Conservation (phyloP, 176 grass and related monocot genomes). For the Thinopyrum elongatum region DNA sequence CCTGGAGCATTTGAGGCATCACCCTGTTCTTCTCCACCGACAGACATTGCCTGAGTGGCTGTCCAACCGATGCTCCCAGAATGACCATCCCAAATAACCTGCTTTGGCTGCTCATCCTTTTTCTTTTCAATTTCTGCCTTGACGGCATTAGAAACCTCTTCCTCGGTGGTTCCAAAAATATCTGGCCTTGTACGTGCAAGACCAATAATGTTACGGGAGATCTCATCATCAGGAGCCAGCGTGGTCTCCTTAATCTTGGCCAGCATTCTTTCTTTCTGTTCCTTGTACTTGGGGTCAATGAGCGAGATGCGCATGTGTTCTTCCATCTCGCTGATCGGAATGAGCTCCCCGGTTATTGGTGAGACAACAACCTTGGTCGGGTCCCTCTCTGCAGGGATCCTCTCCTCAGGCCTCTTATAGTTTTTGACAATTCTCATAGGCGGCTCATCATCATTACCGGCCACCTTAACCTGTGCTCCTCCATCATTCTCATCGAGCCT, state of each 20-base stretch:
- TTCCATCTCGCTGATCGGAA: slow-evolving; percentile 96
- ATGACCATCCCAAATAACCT: slow-evolving; percentile 98
- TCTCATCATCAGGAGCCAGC: slow-evolving; percentile 88
- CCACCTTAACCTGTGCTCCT: slow-evolving; percentile 34
- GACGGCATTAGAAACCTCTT: slow-evolving; percentile 93
- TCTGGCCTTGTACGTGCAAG: slow-evolving; percentile 92
- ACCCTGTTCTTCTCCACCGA: slow-evolving; percentile 60
- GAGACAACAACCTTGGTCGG: slow-evolving; percentile 92
- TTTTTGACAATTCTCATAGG: slow-evolving; percentile 99
- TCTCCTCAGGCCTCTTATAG: slow-evolving; percentile 91
- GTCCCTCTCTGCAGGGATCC: slow-evolving; percentile 65
- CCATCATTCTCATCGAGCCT: slow-evolving; percentile 55
- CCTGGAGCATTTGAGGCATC: slow-evolving; percentile 50
- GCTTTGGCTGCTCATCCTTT: slow-evolving; percentile 91
- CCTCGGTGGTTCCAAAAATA: slow-evolving; percentile 97
- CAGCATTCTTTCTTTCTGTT: slow-evolving; percentile 98
- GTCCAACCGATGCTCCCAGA: slow-evolving; percentile 91
- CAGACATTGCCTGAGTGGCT: slow-evolving; percentile 81
- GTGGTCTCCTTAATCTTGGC: slow-evolving; percentile 97
- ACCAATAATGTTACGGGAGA: slow-evolving; percentile 93
- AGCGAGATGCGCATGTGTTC: slow-evolving; percentile 99
- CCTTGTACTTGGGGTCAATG: slow-evolving; percentile 97
- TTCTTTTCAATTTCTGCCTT: slow-evolving; percentile 99
- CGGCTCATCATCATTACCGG: slow-evolving; percentile 65
- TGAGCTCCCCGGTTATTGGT: slow-evolving; percentile 88